Conservation (phyloP, 2,329 filamentous ascomycete species). For the Talaromyces sp. region DNA sequence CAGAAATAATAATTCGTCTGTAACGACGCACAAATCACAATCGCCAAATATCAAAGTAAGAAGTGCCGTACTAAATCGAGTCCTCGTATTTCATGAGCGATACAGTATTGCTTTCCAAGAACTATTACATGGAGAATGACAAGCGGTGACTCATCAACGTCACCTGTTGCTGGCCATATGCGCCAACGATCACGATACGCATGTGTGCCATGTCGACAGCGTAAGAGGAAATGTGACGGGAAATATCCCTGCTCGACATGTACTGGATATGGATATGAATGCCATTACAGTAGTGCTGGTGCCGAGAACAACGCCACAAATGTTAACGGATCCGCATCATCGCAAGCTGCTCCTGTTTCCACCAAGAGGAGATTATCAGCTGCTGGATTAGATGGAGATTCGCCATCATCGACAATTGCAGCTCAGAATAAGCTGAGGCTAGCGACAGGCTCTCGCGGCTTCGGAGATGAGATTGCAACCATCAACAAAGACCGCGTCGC, state of each 20-base stretch:
- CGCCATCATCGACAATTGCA: background rate
- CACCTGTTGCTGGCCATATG: slow-evolving; percentile 14
- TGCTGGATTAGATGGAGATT: slow-evolving; percentile 12
- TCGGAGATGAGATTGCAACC: slow-evolving; percentile 4
- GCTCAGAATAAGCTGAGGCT: background rate
- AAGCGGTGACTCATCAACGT: slow-evolving; percentile 1
- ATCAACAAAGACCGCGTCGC: background rate
- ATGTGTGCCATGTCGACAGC: slow-evolving; percentile 20
- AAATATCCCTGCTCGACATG: slow-evolving; percentile 19
- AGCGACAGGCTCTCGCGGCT: background rate
- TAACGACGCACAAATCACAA: background rate
- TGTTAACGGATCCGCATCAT: background rate
- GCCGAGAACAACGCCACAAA: background rate
- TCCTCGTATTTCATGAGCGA: no score
- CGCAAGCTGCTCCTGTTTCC: background rate
- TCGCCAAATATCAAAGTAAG: background rate
- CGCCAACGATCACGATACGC: slow-evolving; percentile 19
- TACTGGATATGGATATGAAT: slow-evolving; percentile 20
- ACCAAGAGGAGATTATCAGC: slow-evolving; percentile 3
- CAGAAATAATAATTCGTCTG: background rate
- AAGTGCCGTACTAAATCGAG: background rate
- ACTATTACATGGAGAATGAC: slow-evolving; percentile 4
- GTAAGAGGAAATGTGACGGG: slow-evolving; percentile 20
- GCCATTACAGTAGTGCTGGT: slow-evolving; percentile 11
- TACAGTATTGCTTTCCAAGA: background rate